Percentiles rank a stretch among this genome's conserved stretches.
These are phyloP conservation scores for Boechera stricta DNA, from an alignment of 345 rosid species.

Conservation along the genomic window DNA sequence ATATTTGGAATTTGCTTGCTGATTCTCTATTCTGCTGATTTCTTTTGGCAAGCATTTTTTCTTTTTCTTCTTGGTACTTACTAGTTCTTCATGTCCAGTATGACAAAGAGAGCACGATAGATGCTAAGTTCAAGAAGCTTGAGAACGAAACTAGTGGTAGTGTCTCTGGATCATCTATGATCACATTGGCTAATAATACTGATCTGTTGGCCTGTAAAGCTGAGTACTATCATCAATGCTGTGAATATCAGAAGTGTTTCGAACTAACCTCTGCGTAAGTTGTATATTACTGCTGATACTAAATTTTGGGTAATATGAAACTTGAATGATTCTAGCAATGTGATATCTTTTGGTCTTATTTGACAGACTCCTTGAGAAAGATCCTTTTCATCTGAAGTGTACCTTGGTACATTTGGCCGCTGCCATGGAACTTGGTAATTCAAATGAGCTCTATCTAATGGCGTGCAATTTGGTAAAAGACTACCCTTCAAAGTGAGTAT, in stretches of 20 bases:
- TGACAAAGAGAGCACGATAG: slow-evolving; percentile 78
- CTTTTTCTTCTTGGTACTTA: slow-evolving; percentile 35
- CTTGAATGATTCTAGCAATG: slow-evolving; percentile 29
- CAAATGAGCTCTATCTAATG: slow-evolving; percentile 96
- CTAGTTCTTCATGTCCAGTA: slow-evolving; percentile 55
- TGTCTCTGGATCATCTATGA: slow-evolving; percentile 58
- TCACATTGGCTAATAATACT: slow-evolving; percentile 67
- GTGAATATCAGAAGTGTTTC: slow-evolving; percentile 94
- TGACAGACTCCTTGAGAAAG: slow-evolving; percentile 88
- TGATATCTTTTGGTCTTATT: slow-evolving; percentile 33
- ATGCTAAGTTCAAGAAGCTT: slow-evolving; percentile 82
- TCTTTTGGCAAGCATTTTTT: slow-evolving; percentile 12
- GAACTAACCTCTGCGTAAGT: slow-evolving; percentile 88
- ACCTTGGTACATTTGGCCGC: slow-evolving; percentile 90
- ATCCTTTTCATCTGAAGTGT: slow-evolving; percentile 93
- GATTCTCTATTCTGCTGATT: slow-evolving; percentile 26
- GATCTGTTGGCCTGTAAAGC: slow-evolving; percentile 97
- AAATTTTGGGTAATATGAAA: slow-evolving; percentile 23
- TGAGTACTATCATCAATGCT: slow-evolving; percentile 94
- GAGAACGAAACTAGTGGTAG: slow-evolving; percentile 71
- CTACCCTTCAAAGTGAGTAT: slow-evolving; percentile 89
- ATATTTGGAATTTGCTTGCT: background rate
- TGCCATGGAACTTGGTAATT: slow-evolving; percentile 94
- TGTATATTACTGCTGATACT: slow-evolving; percentile 27
- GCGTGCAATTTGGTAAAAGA: slow-evolving; percentile 96